These are phyloP conservation scores for Psilocybe sp. DNA, from an alignment of 768 basidiomycete genomes.

Conservation along the genomic window DNA sequence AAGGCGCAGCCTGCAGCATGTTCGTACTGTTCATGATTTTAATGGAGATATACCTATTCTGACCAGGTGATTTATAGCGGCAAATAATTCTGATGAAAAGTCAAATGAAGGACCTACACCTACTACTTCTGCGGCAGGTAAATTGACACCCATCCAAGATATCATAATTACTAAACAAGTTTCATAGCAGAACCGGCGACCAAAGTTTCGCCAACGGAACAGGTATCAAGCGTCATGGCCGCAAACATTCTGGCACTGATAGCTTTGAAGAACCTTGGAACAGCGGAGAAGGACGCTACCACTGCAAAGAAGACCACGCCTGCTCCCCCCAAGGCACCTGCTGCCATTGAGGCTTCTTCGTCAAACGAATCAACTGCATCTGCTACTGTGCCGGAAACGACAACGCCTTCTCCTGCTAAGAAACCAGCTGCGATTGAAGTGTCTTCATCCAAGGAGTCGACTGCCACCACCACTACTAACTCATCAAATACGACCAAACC, in stretches of 20 bases:
- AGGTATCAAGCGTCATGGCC: no score
- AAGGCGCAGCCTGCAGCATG: neutral
- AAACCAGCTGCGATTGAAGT: neutral
- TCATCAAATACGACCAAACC: no score
- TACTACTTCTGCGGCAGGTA: no score
- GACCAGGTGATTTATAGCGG: neutral
- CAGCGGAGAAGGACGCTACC: neutral
- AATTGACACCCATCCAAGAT: no score
- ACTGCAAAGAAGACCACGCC: neutral
- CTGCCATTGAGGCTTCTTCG: neutral
- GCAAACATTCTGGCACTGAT: no score
- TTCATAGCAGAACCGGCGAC: no score
- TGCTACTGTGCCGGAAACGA: neutral
- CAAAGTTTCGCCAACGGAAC: no score
- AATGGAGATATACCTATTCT: neutral
- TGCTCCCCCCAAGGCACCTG: neutral
- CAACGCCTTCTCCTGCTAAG: neutral
- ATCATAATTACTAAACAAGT: no score
- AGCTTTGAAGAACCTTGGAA: neutral
- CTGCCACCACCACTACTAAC: no score
- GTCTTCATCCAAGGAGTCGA: neutral
- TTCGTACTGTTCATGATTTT: no score
- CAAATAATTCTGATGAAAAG: neutral
- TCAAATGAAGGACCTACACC: neutral
- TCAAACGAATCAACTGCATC: neutral